A percentile compares a stretch with the other conserved stretches of the same genome.
Conservation (phyloP, 306 rosid genomes). For the Trichosanthes cucumerina region DNA sequence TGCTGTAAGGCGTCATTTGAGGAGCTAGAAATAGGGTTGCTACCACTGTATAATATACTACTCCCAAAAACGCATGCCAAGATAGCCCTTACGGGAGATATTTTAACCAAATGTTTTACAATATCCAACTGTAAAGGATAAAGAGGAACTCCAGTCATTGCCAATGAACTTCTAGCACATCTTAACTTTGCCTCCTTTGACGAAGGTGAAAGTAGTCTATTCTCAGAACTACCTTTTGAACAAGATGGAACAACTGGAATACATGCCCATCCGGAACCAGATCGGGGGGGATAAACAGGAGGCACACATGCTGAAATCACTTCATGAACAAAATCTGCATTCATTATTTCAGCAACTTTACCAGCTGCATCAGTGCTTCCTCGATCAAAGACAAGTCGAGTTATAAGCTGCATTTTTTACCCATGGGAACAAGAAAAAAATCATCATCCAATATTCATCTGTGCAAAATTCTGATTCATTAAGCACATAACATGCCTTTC, state of each 20-base stretch:
- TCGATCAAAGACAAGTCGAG: conserved; percentile 92
- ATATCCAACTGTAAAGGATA: conserved; percentile 90
- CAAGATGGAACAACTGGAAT: conserved; percentile 77
- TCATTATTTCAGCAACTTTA: conserved; percentile 89
- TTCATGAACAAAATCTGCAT: conserved; percentile 94
- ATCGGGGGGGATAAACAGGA: conserved; percentile 87
- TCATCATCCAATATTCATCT: conserved; percentile 9
- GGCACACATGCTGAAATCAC: conserved; percentile 97
- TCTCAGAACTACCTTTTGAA: conserved; percentile 63
- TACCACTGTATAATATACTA: conserved; percentile 65
- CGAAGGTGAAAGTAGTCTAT: conserved; percentile 68
- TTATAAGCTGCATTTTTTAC: conserved; percentile 63
- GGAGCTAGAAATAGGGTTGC: conserved; percentile 68
- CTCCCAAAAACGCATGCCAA: conserved; percentile 94
- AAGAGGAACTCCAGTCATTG: conserved; percentile 67
- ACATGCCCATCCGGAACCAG: conserved; percentile 98
- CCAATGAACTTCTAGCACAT: conserved; percentile 54
- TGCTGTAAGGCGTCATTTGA: conserved; percentile 63
- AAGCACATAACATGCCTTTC: neutral
- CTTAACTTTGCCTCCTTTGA: conserved; percentile 77
- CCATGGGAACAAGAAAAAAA: conserved; percentile 8
- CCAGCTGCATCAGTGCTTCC: conserved; percentile 97
- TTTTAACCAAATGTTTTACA: conserved; percentile 88
- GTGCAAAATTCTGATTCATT: neutral
- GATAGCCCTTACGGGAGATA: conserved; percentile 94